These are phyloP conservation scores for Pseudocohnilembus persalinus DNA, from an alignment of 169 alveolate species.

Conservation along the genomic window DNA sequence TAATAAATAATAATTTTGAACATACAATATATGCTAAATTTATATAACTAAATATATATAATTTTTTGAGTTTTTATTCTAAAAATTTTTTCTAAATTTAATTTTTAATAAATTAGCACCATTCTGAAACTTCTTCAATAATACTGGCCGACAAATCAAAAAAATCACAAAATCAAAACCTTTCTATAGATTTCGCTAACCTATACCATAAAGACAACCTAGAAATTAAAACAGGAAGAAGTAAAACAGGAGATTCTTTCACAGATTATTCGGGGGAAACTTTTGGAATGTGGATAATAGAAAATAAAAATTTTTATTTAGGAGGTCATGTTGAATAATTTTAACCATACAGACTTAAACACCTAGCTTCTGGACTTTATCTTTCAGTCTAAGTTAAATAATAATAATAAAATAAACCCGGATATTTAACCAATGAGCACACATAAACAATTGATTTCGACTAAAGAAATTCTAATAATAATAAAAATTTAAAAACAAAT, in stretches of 20 bases:
- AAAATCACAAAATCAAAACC: too few species aligned
- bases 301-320: slow-evolving; percentile 1
- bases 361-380: slow-evolving; percentile 10
- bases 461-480: too few species aligned
- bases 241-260: not conserved
- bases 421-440: not conserved
- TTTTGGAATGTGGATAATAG: slow-evolving; percentile 27
- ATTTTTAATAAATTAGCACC: not conserved
- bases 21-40: too few species aligned
- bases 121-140: not conserved
- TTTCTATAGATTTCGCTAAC: not conserved
- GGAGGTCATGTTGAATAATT: slow-evolving; percentile 8
- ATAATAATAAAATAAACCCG: not conserved
- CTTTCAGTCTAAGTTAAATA: not conserved
- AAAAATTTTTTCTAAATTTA: too few species aligned
- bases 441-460: too few species aligned
- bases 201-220: not conserved
- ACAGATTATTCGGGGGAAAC: slow-evolving; percentile 10
- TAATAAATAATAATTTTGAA: too few species aligned
- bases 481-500: too few species aligned
- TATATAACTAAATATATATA: too few species aligned
- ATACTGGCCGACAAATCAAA: not conserved
- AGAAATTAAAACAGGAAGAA: not conserved
- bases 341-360: slow-evolving; percentile 7
- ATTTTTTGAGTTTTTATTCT: too few species aligned